These are phyloP conservation scores for Fraxinus cuspidata DNA, from an alignment of 257 asterid species.

Conservation along the genomic window DNA sequence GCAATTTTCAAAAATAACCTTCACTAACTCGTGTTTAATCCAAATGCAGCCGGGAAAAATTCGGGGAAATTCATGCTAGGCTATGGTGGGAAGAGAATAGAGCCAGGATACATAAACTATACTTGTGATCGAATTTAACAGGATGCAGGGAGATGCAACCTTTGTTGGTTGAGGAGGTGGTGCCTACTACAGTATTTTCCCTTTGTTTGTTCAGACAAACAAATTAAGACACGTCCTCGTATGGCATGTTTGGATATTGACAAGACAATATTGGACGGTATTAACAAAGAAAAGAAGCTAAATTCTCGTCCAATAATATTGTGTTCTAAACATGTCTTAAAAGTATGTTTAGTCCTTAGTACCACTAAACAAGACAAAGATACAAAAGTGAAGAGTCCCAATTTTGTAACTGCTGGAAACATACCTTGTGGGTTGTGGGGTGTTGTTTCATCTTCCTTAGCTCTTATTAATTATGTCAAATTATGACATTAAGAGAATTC, in stretches of 20 bases:
- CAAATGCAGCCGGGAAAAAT: constrained; percentile 54
- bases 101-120: constrained; percentile 54
- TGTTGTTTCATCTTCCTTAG: not conserved
- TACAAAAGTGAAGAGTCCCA: not conserved
- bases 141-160: constrained; percentile 4
- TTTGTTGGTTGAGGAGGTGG: constrained; percentile 4
- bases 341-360: not conserved
- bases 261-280: not conserved
- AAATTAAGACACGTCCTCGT: not conserved
- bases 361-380: not conserved
- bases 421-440: not conserved
- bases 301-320: not conserved
- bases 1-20: not conserved
- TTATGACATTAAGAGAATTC: not conserved
- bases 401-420: not conserved
- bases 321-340: not conserved
- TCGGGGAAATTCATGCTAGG: constrained; percentile 61
- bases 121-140: constrained; percentile 33
- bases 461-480: not conserved
- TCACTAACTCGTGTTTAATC: not conserved
- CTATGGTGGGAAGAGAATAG: constrained; percentile 69
- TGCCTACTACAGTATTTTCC: not conserved
- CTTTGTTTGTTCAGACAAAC: not conserved
- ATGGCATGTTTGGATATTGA: not conserved
- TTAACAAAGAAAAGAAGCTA: not conserved